phyloP scores from a whole-genome alignment of 2,329 filamentous ascomycete species.

The Sporothrix mexicana region DNA sequence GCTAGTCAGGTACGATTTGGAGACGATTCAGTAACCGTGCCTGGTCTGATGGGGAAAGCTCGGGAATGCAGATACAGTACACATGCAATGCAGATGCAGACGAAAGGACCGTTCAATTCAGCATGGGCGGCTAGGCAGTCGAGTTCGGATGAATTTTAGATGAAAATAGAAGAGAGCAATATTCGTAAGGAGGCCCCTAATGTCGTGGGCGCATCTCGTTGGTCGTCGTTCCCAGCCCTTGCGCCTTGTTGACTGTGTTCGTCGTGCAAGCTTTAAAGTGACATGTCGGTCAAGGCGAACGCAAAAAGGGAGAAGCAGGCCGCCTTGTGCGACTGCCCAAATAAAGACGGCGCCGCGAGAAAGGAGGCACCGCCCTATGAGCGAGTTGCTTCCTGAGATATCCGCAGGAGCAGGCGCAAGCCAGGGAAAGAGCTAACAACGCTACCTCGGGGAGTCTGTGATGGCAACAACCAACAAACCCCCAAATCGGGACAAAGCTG shows the following conservation, averaged over 20 bases:
- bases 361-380: not conserved
- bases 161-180: not conserved
- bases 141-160: constrained; percentile 6
- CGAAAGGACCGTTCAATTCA: constrained; percentile 16
- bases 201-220: not conserved
- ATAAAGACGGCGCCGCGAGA: not conserved
- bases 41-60: not conserved
- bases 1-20: constrained; percentile 6
- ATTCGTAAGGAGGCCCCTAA: not conserved
- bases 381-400: not conserved
- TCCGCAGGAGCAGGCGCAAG: not conserved
- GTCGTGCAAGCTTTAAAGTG: constrained; percentile 5
- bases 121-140: not conserved
- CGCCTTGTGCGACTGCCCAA: not conserved
- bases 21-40: not conserved
- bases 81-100: constrained; percentile 4
- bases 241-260: not conserved
- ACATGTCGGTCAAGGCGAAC: not conserved
- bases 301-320: not conserved
- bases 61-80: not conserved
- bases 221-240: not conserved
- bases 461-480: not conserved
- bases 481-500: not conserved
- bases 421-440: not conserved
- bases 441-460: not conserved